Evolutionary conservation across 345 rosid genomes (phyloP), one percentile per base, ranked within the genome.

Genomic region (Hibiscus mutabilis): DNA sequence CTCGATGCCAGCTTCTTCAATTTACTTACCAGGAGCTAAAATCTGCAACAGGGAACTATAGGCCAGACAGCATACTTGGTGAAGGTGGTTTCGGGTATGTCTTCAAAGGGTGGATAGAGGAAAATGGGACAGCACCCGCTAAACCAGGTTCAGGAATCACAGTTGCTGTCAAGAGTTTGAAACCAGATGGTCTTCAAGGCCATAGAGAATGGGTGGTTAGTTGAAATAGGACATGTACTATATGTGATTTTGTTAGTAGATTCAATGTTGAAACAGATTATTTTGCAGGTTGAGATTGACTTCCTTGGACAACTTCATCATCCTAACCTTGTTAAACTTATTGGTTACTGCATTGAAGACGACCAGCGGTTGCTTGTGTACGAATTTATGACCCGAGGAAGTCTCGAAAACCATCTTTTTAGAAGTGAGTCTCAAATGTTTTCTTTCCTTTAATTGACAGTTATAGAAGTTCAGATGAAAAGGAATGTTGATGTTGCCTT

Each of bases 341-440:
- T n/a, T n/a, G n/a, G n/a, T n/a, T 76, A 90, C 85, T 95, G 98
- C 82, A 81, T 87, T 15, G 98, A 95, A 82, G 98, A 92, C 71
- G 97, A 95, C 66, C 98, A 90, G 56, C 88, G 96, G 78, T 81
- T 95, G 76, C 92, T 95, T 77, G 99, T 89, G 29, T 95, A 95
- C 35, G 99, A 92, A 80, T 95, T 95, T 70, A 88, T 92, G 97
- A 90, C 97, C 64, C 88, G 97, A 3, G 99, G 99, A 81, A 95
- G 99, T 80, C 86, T 95, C 67, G 99, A 95, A 86, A 92, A 95
- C 76, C 99, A 95, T 82, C 95, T 95, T 60, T 95, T 95, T 75
- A 85, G 98, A 82, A 90, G 99, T 95, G 83, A 79, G 95, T 82
- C 53, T n/a, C 13, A n/a, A n/a, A 14, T 67, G 42, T 49, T 70